A percentile compares a stretch with the other conserved stretches of the same genome.
phyloP scores from a whole-genome alignment of 805 yeast genomes.

The Sugiyamaella lignohabitans region DNA sequence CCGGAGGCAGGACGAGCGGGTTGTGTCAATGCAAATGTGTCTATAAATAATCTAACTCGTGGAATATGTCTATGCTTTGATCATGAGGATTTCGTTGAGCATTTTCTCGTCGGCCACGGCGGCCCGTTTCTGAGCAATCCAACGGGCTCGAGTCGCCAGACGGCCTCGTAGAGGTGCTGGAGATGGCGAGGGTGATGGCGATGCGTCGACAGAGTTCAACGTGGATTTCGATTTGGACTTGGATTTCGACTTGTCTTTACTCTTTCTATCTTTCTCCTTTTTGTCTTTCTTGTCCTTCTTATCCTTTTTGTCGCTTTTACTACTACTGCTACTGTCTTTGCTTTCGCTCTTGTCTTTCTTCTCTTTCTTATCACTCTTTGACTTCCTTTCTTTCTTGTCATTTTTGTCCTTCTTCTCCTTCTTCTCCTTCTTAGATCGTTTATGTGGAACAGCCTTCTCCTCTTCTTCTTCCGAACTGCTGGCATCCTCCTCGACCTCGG shows the following conservation, averaged over 20 bases:
- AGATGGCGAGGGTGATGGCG: slow-evolving; percentile 16
- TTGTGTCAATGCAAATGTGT: too few species aligned
- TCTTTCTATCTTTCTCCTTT: slow-evolving; percentile 26
- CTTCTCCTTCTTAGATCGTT: slow-evolving; percentile 25
- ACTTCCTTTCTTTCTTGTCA: slow-evolving; percentile 25
- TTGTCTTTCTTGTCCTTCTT: slow-evolving; percentile 25
- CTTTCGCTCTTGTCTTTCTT: slow-evolving; percentile 28
- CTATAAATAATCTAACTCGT: too few species aligned
- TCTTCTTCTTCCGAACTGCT: neutral
- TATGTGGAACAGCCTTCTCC: slow-evolving; percentile 26
- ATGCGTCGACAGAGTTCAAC: slow-evolving; percentile 9
- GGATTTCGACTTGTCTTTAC: slow-evolving; percentile 3
- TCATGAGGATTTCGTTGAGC: slow-evolving; percentile 88
- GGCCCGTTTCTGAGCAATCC: slow-evolving; percentile 85
- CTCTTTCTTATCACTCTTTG: slow-evolving; percentile 27
- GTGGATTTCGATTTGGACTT: neutral
- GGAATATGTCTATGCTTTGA: slow-evolving; percentile 25
- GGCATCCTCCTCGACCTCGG: slow-evolving; percentile 27
- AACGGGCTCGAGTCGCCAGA: slow-evolving; percentile 71
- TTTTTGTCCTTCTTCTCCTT: slow-evolving; percentile 25
- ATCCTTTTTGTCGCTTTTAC: slow-evolving; percentile 17
- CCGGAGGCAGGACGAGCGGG: neutral
- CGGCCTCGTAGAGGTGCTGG: slow-evolving; percentile 46
- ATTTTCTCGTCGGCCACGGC: slow-evolving; percentile 87
- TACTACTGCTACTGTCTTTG: slow-evolving; percentile 28